These are phyloP conservation scores for Podospora tetraspora DNA, from an alignment of 495 filamentous ascomycete species.

Conservation along the genomic window DNA sequence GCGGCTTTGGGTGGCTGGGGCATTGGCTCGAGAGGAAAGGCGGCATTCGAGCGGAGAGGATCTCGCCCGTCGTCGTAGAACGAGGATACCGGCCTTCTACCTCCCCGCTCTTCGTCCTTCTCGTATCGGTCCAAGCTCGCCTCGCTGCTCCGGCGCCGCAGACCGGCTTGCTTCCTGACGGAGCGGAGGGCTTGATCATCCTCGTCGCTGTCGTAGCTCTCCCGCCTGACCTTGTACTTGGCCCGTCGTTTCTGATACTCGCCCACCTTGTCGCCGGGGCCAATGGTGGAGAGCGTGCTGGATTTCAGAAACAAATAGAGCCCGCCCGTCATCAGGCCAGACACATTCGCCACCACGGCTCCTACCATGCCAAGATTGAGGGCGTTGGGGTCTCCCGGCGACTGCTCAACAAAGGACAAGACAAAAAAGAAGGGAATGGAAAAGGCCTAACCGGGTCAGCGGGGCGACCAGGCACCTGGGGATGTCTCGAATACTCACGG, in stretches of 20 bases:
- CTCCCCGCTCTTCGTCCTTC: conserved; percentile 25
- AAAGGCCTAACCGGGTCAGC: conserved; percentile 30
- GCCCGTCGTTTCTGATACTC: conserved; percentile 37
- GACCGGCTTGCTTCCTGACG: conserved; percentile 21
- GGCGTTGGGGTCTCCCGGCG: conserved; percentile 19
- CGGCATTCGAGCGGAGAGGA: conserved; percentile 31
- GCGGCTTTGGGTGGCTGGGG: conserved; percentile 29
- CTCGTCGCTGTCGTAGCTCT: conserved; percentile 24
- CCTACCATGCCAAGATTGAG: conserved; percentile 42
- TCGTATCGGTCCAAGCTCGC: conserved; percentile 25
- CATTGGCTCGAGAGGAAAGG: conserved; percentile 22
- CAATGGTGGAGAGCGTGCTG: conserved; percentile 37
- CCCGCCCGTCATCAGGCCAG: conserved; percentile 43
- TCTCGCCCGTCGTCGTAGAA: conserved; percentile 24
- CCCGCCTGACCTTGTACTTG: conserved; percentile 27
- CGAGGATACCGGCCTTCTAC: conserved; percentile 13
- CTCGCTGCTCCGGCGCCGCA: conserved; percentile 34
- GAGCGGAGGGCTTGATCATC: conserved; percentile 32
- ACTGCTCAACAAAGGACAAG: conserved; percentile 29
- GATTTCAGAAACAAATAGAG: conserved; percentile 47
- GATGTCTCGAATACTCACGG: conserved; percentile 25
- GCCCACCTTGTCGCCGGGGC: conserved; percentile 36
- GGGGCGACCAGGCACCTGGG: neutral
- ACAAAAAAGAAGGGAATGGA: conserved; percentile 44
- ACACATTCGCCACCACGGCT: conserved; percentile 45